A percentile compares a stretch with the other conserved stretches of the same genome.
phyloP scores from a whole-genome alignment of 169 alveolate genomes.

The Plasmodium gonderi region DNA sequence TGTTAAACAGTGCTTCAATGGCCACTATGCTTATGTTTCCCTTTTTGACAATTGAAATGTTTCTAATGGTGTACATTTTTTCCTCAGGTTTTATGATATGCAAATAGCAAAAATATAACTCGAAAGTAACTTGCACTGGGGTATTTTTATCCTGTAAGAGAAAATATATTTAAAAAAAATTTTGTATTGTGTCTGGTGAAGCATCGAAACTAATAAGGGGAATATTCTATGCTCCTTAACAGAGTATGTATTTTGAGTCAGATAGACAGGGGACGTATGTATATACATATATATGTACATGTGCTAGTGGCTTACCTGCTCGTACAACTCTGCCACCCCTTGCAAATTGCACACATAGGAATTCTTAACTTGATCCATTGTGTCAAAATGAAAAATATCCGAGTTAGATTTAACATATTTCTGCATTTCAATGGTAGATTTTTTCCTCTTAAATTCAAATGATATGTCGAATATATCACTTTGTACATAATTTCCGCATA shows the following conservation, averaged over 20 bases:
- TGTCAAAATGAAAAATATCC: conserved; percentile 29
- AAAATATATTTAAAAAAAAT: conserved; percentile 1
- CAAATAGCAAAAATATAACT: conserved; percentile 29
- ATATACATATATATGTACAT: background rate
- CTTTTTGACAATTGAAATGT: background rate
- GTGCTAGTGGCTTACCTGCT: conserved; percentile 8
- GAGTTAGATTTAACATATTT: conserved; percentile 25
- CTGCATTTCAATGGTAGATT: conserved; percentile 22
- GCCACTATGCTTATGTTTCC: background rate
- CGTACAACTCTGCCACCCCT: conserved; percentile 15
- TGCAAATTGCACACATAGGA: conserved; percentile 17
- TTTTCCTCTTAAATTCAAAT: conserved; percentile 38
- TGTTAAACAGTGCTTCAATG: conserved; percentile 2
- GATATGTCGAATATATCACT: conserved; percentile 61
- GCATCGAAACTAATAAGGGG: too few species aligned
- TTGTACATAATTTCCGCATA: conserved; percentile 57
- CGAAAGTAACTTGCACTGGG: conserved; percentile 18
- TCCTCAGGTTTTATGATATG: conserved; percentile 11
- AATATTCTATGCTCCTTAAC: background rate
- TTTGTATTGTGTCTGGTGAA: background rate
- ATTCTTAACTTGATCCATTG: conserved; percentile 26
- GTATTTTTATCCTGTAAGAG: conserved; percentile 8
- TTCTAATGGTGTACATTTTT: conserved; percentile 21
- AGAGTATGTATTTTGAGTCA: background rate
- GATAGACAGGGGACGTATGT: background rate